Percentiles rank a stretch among this genome's conserved stretches.
phyloP scores from a whole-genome alignment of 192 early-diverging fungal species.

The Fimicolochytrium jonesii region DNA sequence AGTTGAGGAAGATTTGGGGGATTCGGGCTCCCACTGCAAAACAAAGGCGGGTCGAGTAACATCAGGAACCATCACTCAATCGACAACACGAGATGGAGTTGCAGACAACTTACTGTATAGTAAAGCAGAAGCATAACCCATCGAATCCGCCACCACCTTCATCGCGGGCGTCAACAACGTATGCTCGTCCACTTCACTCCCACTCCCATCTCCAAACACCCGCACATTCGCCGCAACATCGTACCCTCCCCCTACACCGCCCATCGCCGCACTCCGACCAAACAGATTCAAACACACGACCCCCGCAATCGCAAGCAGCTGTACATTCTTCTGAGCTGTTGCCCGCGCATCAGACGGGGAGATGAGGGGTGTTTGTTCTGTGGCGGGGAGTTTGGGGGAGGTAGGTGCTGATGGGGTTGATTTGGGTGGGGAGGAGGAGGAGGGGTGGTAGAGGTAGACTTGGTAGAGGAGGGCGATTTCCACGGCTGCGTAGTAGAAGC shows the following conservation, averaged over 20 bases:
- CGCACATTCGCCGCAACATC: not conserved
- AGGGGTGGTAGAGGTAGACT: not conserved
- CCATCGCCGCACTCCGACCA: not conserved
- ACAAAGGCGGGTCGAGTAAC: too few relatives aligned
- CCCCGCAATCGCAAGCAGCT: not conserved
- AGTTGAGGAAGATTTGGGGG: slow-evolving; percentile 83
- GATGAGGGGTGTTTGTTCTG: too few relatives aligned
- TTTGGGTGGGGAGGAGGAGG: not conserved
- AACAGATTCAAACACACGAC: not conserved
- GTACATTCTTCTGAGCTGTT: too few relatives aligned
- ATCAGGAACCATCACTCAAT: too few relatives aligned
- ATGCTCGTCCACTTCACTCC: not conserved
- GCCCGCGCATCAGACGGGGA: too few relatives aligned
- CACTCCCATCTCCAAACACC: not conserved
- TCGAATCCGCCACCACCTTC: slow-evolving; percentile 52
- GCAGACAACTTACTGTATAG: slow-evolving; percentile 52
- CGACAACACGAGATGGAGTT: too few relatives aligned
- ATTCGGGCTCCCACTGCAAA: slow-evolving; percentile 39
- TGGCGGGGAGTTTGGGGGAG: not conserved
- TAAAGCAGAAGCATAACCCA: slow-evolving; percentile 70
- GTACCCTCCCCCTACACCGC: not conserved
- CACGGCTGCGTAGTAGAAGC: slow-evolving; percentile 67
- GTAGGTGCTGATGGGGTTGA: not conserved
- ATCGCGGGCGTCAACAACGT: slow-evolving; percentile 21
- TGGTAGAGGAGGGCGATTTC: slow-evolving; percentile 66